Evolutionary conservation across 176 grass and related monocot species (phyloP), one percentile per base, ranked within the genome.

Genomic region (Stipa capillata): DNA sequence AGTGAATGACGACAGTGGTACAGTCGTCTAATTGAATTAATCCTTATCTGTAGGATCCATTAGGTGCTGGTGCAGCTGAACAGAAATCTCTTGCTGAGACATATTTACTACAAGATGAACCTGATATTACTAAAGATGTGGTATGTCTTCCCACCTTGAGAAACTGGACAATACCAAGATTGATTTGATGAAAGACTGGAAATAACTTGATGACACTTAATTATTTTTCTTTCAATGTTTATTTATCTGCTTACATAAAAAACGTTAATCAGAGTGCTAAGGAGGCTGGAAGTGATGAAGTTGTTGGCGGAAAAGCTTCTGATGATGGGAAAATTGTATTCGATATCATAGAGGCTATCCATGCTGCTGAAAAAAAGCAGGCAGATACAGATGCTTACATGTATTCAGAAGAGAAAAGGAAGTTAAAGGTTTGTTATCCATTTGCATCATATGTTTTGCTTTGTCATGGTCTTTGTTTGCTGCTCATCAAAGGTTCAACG

Each of bases 321-420:
- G 86, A 84, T 44, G 79, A 93, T 80, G 87, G 88, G 63, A 99
- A 85, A 85, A 25, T 93, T 72, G 53, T 99, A 69, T 56, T 99
- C 33, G 74, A 95, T 84, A 69, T 99, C 52, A 89, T 99, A 85
- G 96, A 99, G 39, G 96, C 92, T 83, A 99, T 99, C 64, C 92
- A 90, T 89, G 87, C 88, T 28, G 92, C 92, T 69, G 96, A 99
- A 86, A 94, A 81, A 72, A 94, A 89, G 81, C 96, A 99, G 84
- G 96, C 92, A 57, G 90, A 99, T 75, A 39, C 75, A 55, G 96
- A 99, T 89, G 96, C 96, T 72, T 87, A 90, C 63, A 81, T 89
- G 41, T 95, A 93, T 91, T 85, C 92, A 25, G 96, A 99, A 87
- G 96, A 99, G 84, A 99, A 89, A 99, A 99, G 88, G 81, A 89